Base-by-base conservation (phyloP, 1,284 basidiomycete genomes). In the Cryptococcus sp. region DNA sequence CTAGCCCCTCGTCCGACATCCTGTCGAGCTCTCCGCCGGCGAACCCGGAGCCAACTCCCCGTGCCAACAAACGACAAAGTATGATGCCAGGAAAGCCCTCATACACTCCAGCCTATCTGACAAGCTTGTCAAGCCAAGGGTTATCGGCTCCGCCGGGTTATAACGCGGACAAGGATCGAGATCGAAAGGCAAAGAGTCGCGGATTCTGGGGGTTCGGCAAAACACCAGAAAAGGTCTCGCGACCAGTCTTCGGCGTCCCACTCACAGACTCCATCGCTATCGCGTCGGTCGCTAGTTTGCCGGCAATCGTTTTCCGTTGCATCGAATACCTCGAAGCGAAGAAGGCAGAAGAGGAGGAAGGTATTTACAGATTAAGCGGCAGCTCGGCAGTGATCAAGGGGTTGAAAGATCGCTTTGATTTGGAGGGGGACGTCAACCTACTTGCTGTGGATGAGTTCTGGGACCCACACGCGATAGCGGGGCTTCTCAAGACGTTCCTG, bases 381-480 rank as follows among this genome's bases (percentile, higher is more conserved):
- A 92, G 89, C 70, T 90, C 90, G 58, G 91, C 92, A 27, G 92
- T 94, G 54, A 94, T 98, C 81, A 97, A 97, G 82, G 86, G 83
- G 47, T 82, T 99, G 58, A 93, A 90, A 72, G 95, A 98, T 72
- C 85, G 88, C 59, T 99, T 98, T 81, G 96, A 98, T 76, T 76
- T 82, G 88, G 93, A 97, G 82, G 93, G 93, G 22, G 94, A 97
- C 76, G 84, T 95, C 61, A 88, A 96, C 74, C 82, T 97, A 31
- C 81, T 93, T 25, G 85, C 84, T 42, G 86, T 87, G 6, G 89
- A 92, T 74, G 93, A 95, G 73, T 90, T 88, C 68, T 93, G 90
- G 88, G 93, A 97, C 80, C 91, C 90, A 40, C 93, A 97, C 77
- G 93, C 93, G 44, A 90, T 97, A 60, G 90, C 93, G 53, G 93